Base-by-base conservation (phyloP, 2,329 filamentous ascomycete genomes). In the Aspergillus brunneoviolaceus region DNA sequence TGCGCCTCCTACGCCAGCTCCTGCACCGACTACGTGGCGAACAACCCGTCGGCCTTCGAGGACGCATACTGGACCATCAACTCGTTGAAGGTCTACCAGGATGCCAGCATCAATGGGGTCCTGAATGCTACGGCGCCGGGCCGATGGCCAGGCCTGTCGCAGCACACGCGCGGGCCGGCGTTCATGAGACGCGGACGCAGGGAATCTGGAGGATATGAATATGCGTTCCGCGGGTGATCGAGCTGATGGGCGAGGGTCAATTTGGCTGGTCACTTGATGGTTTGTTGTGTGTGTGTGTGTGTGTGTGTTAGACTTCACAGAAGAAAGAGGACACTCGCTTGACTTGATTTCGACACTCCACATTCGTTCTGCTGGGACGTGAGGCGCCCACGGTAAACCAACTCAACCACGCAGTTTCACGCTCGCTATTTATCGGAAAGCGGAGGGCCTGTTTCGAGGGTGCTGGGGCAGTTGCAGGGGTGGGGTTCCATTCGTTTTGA, bases 1-100 rank as follows among this genome's bases (percentile, higher is more conserved):
- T 93, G 90, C 74, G 77, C 82, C 1, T 76, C 82, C 47, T 80
- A 85, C 65, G 89, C 86, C 0, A 63, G 76, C 45, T 87, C 86
- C 0, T 96, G 93, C 79, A 72, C 87, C 29, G 84, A 86, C 25
- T 96, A 86, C 72, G 92, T 96, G 23, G 81, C 81, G 57, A 79
- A 83, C 66, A 90, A 93, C 74, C 89, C 92, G 0, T 70, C 76
- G 9, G 89, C 82, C 12, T 96, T 95, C 73, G 71, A 77, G 21
- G 83, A 93, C 25, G 85, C 90, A 1, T 96, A 89, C 79, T 96
- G 91, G 90, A 77, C 85, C 61, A 83, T 96, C 76, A 90, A 89
- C 71, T 87, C 83, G 39, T 79, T 92, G 70, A 87, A 85, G 76
- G 84, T 91, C 14, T 92, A 84, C 71, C 77, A 82, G 56, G 64